phyloP scores from a whole-genome alignment of 306 rosid genomes.

The Amphicarpaea edgeworthii region DNA sequence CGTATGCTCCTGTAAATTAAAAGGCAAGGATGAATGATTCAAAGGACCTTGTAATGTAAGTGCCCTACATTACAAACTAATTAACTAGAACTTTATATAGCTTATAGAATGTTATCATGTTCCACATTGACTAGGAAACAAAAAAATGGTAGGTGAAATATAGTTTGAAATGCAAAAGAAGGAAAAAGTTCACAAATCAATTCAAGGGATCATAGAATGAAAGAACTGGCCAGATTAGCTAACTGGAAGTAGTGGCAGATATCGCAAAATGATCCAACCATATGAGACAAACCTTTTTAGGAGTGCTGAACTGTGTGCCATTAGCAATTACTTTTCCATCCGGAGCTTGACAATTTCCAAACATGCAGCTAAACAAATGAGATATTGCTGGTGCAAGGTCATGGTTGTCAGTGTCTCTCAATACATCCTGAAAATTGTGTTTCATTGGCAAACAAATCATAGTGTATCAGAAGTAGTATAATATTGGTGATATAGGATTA shows the following conservation, averaged over 20 bases:
- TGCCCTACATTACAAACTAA: slow-evolving; percentile 12
- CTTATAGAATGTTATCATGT: not conserved
- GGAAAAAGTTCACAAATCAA: slow-evolving; percentile 9
- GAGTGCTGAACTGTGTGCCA: slow-evolving; percentile 53
- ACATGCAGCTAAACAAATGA: slow-evolving; percentile 81
- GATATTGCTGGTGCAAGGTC: slow-evolving; percentile 73
- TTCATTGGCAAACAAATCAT: slow-evolving; percentile 21
- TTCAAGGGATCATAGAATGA: not conserved
- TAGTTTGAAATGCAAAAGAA: not conserved
- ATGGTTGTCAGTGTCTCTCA: slow-evolving; percentile 84
- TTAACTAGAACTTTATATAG: not conserved
- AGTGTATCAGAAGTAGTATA: not conserved
- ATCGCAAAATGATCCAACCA: slow-evolving; percentile 25
- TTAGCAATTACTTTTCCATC: slow-evolving; percentile 54
- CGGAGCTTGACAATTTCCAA: slow-evolving; percentile 73
- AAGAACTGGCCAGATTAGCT: not conserved
- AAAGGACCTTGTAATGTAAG: not conserved
- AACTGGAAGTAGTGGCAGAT: not conserved
- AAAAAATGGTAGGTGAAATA: not conserved
- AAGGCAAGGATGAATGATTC: slow-evolving; percentile 7
- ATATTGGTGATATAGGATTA: slow-evolving; percentile 9
- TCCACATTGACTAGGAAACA: not conserved
- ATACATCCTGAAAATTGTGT: slow-evolving; percentile 63
- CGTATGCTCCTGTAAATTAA: slow-evolving; percentile 65
- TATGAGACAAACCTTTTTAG: slow-evolving; percentile 58